Percentiles rank a stretch among this genome's conserved stretches.
Evolutionary conservation across 208 protist species (phyloP).

Genomic region (Trypanosoma mega): DNA sequence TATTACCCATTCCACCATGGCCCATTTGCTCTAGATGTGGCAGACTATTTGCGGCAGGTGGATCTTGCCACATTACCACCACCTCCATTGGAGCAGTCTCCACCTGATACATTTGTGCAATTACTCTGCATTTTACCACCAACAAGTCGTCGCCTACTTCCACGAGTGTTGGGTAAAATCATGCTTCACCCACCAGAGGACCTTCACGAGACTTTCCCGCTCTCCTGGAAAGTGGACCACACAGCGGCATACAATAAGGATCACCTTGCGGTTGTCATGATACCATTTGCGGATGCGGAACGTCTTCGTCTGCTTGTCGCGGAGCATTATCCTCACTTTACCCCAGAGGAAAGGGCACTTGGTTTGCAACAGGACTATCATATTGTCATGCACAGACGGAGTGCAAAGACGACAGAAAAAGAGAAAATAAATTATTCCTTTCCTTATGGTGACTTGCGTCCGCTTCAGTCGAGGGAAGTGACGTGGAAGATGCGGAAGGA

Average conservation of each 20-base stretch:
- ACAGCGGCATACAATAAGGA: constrained; percentile 54
- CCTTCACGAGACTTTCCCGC: constrained; percentile 59
- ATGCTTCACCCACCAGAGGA: constrained; percentile 46
- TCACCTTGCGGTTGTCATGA: constrained; percentile 63
- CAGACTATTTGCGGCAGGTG: constrained; percentile 34
- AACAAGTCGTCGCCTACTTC: constrained; percentile 47
- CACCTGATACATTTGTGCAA: constrained; percentile 65
- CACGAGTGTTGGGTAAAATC: constrained; percentile 36
- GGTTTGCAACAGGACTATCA: constrained; percentile 21
- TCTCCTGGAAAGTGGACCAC: constrained; percentile 69
- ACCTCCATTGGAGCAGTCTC: constrained; percentile 33
- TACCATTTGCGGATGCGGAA: constrained; percentile 68
- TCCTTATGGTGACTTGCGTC: constrained; percentile 36
- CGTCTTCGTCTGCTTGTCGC: constrained; percentile 37
- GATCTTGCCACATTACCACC: constrained; percentile 34
- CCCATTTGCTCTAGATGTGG: constrained; percentile 68
- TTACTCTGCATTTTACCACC: constrained; percentile 81
- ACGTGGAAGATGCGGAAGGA: constrained; percentile 12
- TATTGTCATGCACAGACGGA: constrained; percentile 24
- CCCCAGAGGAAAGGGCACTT: constrained; percentile 34
- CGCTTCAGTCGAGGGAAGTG: constrained; percentile 20
- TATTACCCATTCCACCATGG: constrained; percentile 78
- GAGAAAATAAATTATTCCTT: constrained; percentile 13
- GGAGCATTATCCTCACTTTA: constrained; percentile 20
- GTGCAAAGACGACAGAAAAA: background rate